Percentiles rank a stretch among this genome's conserved stretches.
Evolutionary conservation across 805 yeast species (phyloP).

Genomic region (Candida fluviatilis): DNA sequence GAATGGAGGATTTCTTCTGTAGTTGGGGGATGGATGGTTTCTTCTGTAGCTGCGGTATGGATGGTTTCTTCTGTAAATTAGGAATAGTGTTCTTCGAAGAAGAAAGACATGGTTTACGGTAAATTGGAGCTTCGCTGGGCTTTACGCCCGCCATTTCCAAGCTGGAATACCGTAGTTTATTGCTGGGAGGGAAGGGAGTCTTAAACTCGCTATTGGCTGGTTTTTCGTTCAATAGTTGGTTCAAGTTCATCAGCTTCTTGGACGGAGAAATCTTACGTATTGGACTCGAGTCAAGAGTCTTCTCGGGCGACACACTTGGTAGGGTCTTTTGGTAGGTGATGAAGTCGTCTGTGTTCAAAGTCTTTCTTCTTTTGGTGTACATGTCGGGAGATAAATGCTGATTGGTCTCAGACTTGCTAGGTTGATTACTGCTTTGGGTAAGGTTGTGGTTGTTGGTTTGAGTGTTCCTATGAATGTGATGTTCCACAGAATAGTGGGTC

Average conservation of each 20-base stretch:
- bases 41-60: conserved; percentile 10
- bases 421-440: neutral
- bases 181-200: conserved; percentile 24
- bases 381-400: neutral
- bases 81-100: conserved; percentile 13
- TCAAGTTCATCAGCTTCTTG: conserved; percentile 34
- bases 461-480: neutral
- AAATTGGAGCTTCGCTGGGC: conserved; percentile 11
- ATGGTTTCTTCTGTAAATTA: conserved; percentile 15
- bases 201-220: conserved; percentile 15
- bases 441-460: too few species aligned
- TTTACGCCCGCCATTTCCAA: conserved; percentile 35
- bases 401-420: neutral
- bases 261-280: conserved; percentile 36
- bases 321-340: neutral
- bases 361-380: conserved; percentile 30
- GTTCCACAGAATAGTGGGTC: conserved; percentile 44
- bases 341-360: conserved; percentile 21
- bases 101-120: conserved; percentile 11
- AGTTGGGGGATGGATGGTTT: conserved; percentile 10
- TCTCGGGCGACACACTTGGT: neutral
- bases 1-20: conserved; percentile 11
- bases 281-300: conserved; percentile 13
- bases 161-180: conserved; percentile 23
- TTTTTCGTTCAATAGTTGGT: conserved; percentile 21